These are phyloP conservation scores for Oemleria cerasiformis DNA, from an alignment of 306 rosid species.

Conservation along the genomic window DNA sequence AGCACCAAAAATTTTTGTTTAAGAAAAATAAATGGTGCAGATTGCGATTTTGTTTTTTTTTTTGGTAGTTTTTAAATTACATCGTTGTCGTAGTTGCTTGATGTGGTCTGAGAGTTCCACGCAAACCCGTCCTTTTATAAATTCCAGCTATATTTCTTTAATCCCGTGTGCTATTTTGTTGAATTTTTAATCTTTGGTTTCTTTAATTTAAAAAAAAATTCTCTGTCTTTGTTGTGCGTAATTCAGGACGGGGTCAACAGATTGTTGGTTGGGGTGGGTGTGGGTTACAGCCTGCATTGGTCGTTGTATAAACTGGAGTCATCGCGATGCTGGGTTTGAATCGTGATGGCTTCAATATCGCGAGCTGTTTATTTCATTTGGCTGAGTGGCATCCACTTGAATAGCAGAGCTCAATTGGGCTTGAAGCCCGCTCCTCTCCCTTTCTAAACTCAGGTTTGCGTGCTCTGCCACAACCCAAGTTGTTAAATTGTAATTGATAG, in stretches of 20 bases:
- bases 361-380: constrained; percentile 59
- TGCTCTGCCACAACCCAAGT: constrained; percentile 10
- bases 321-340: constrained; percentile 66
- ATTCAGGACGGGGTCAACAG: constrained; percentile 69
- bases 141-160: constrained; percentile 8
- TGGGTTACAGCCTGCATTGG: constrained; percentile 52
- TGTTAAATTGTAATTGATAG: background rate
- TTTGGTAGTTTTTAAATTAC: background rate
- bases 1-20: background rate
- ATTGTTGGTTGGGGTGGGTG: constrained; percentile 44
- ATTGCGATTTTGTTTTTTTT: background rate
- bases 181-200: constrained; percentile 13
- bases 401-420: constrained; percentile 61
- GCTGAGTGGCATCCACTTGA: constrained; percentile 96
- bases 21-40: background rate
- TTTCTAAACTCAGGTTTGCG: constrained; percentile 46
- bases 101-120: constrained; percentile 35
- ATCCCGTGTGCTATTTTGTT: constrained; percentile 12
- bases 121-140: constrained; percentile 20
- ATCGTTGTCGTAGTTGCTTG: constrained; percentile 29
- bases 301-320: constrained; percentile 59
- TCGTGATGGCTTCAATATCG: constrained; percentile 42
- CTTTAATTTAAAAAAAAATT: background rate
- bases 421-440: constrained; percentile 48
- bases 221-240: constrained; percentile 13